phyloP scores from a whole-genome alignment of 495 filamentous ascomycete genomes.

The Parathielavia hyrcaniae region DNA sequence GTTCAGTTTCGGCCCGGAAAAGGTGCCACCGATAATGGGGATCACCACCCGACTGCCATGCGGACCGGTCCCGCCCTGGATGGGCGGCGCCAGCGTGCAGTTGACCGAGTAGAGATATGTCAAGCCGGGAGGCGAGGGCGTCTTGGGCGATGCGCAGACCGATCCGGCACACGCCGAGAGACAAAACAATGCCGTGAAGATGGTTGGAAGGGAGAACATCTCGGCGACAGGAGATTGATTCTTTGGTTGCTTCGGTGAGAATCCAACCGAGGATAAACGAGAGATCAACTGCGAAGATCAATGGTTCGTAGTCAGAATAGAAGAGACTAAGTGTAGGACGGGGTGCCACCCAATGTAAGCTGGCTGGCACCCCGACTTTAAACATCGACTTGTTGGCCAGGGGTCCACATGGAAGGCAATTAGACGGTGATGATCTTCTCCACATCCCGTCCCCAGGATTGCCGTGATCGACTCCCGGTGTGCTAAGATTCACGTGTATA shows the following conservation, averaged over 20 bases:
- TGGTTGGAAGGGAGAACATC: neutral
- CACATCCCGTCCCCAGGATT: neutral
- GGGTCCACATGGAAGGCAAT: neutral
- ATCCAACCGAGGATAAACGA: neutral
- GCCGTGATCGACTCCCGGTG: conserved; percentile 6
- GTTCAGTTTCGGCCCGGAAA: conserved; percentile 20
- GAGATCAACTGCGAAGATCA: neutral
- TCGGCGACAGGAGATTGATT: neutral
- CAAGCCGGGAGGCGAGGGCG: conserved; percentile 20
- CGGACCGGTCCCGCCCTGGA: conserved; percentile 20
- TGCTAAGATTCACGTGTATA: too few species aligned
- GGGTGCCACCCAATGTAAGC: too few species aligned
- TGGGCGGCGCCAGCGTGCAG: conserved; percentile 20
- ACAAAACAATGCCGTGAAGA: neutral
- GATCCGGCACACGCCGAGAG: neutral
- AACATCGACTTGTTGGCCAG: neutral
- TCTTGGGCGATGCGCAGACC: neutral
- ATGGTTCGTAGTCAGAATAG: too few species aligned
- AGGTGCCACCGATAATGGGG: conserved; percentile 27
- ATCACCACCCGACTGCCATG: conserved; percentile 23
- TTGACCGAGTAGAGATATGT: conserved; percentile 29
- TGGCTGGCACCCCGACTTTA: too few species aligned
- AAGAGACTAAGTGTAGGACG: too few species aligned
- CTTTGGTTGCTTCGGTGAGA: neutral
- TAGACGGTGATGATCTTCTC: neutral